Evolutionary conservation across 2,329 filamentous ascomycete genomes (phyloP), one percentile per base, ranked within the genome.

Genomic region (Ophiocordyceps polyrhachis-furcata): DNA sequence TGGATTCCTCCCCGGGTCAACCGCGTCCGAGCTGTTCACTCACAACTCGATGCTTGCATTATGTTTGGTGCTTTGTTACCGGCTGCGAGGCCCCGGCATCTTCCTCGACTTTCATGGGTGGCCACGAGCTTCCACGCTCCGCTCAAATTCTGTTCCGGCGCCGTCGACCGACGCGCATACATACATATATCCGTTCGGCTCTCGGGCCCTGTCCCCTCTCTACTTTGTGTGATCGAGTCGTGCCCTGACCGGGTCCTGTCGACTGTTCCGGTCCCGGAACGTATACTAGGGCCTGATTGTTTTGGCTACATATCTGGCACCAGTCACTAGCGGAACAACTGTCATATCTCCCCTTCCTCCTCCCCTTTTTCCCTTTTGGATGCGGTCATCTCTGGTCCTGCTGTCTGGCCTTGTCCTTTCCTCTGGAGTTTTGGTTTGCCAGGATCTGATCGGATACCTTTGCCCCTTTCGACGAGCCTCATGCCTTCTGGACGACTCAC

Each of bases 251-350:
- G 21, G 25, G 42, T 41, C 4, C 45, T 49, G 47, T 52, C 55
- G 51, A 57, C 53, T 51, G 47, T 50, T 51, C 53, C 47, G 53
- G 53, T 49, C 48, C 41, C 46, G 53, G 61, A 57, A 58, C 61
- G 49, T 52, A 46, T 59, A 56, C 56, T 51, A 55, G 55, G 55
- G 59, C 56, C 54, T 53, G 56, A 53, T 56, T 19, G 32, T 57
- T 57, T 40, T 47, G 46, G 49, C 43, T 45, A 43, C 40, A 45
- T 43, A 50, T 43, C 51, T 48, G 58, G 58, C 58, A 57, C 55
- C 55, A 50, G 52, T 50, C 57, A 57, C 55, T 55, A 50, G 52
- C 51, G 50, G 51, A 52, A 49, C 55, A 57, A 59, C 57, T 50
- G 52, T 49, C 48, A 52, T 48, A 51, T 48, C 9, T 17, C 20